Base-by-base conservation (phyloP, 106 monocot genomes). In the Dioscorea dumetorum region DNA sequence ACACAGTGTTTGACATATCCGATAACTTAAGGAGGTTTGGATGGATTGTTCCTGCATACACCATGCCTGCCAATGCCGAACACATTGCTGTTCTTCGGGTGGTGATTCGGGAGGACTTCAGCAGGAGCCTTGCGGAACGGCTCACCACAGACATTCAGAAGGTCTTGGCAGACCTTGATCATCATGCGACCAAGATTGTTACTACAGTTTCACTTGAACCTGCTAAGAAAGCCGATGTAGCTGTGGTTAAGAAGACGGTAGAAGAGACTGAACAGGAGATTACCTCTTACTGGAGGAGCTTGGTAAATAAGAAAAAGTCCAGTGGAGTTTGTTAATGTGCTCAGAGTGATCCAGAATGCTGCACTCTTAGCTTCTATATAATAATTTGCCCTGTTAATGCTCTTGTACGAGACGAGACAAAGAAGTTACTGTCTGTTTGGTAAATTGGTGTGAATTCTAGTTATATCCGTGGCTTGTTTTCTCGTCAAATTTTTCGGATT, bases 1-100 rank as follows among this genome's bases (percentile, higher is more conserved):
- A 72, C 73, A 83, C 77, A 0, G 87, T 85, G 12, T 94, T 90
- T 24, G 76, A 90, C 33, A 80, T 94, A 54, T 70, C 94, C 0
- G 85, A 91, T 22, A 76, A 50, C 58, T 62, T 90, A 24, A 74
- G 94, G 65, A 72, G 74, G 73, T 90, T 81, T 16, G 87, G 94
- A 11, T 94, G 90, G 87, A 88, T 91, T 32, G 70, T 95, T 18
- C 94, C 94, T 3, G 94, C 94, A 0, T 95, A 95, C 81, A 88
- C 91, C 0, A 91, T 91, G 94, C 94, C 94, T 2, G 21, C 91
- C 0, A 78, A 91, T 50, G 94, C 91, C 0, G 51, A 90, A 65
- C 82, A 90, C 28, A 64, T 91, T 0, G 81, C 88, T 1, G 85
- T 91, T 7, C 83, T 91, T 22, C 80, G 91, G 11, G 91, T 86